These are phyloP conservation scores for Candida palmyrensis DNA, from an alignment of 805 yeast species.

Conservation along the genomic window DNA sequence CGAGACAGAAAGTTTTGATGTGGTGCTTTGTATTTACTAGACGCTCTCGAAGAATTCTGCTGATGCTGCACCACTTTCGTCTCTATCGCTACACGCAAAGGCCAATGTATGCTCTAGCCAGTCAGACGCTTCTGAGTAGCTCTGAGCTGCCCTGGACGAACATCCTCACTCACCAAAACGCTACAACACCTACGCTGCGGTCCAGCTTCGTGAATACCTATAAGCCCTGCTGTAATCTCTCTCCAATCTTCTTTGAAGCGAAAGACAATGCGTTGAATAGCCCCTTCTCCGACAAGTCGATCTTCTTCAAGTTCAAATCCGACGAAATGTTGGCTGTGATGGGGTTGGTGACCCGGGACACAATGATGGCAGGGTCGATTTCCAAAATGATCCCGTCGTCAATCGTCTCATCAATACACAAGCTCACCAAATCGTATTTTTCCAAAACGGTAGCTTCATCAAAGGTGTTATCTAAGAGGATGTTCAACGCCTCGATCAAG, in stretches of 20 bases:
- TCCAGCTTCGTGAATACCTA: conserved; percentile 11
- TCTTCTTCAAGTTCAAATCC: conserved; percentile 43
- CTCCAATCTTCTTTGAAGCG: conserved; percentile 66
- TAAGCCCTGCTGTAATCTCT: conserved; percentile 43
- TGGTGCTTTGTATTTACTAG: background rate
- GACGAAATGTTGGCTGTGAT: conserved; percentile 54
- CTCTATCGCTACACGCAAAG: too few species aligned
- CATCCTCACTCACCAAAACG: too few species aligned
- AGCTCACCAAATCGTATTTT: conserved; percentile 76
- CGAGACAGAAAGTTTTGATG: too few species aligned
- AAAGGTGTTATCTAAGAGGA: conserved; percentile 61
- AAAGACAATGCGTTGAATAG: conserved; percentile 81
- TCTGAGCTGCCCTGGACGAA: too few species aligned
- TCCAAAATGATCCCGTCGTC: conserved; percentile 94
- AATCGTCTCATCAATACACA: conserved; percentile 86
- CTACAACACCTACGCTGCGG: too few species aligned
- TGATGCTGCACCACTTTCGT: background rate
- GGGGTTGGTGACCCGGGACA: conserved; percentile 85
- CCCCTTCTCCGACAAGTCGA: conserved; percentile 71
- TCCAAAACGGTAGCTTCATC: conserved; percentile 78
- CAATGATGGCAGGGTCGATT: conserved; percentile 81
- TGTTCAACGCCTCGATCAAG: conserved; percentile 74
- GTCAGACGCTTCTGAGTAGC: too few species aligned
- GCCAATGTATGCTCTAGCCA: too few species aligned
- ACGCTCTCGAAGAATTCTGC: background rate